phyloP scores from a whole-genome alignment of 2,329 filamentous ascomycete species.

The Fusarium anthophilum region DNA sequence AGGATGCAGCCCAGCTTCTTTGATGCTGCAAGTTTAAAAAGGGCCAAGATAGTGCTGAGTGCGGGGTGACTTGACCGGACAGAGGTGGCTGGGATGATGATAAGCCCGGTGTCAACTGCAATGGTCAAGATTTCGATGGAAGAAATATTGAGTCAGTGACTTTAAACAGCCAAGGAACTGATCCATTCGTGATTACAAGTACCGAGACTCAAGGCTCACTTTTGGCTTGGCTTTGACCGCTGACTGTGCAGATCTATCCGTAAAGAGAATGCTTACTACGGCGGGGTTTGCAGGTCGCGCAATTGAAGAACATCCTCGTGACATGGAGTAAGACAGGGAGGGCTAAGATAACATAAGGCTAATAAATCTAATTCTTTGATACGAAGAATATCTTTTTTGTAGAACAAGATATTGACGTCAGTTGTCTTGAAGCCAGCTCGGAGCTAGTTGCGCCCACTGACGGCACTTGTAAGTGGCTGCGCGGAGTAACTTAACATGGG shows the following conservation, averaged over 20 bases:
- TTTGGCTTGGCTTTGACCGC: neutral
- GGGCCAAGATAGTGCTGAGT: slow-evolving; percentile 7
- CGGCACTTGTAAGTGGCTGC: neutral
- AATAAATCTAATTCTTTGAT: neutral
- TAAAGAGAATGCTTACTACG: slow-evolving; percentile 2
- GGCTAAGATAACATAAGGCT: neutral
- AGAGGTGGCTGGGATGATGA: slow-evolving; percentile 9
- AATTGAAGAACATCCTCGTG: neutral
- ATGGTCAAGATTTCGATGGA: slow-evolving; percentile 8
- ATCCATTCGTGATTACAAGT: neutral
- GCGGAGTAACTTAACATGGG: neutral
- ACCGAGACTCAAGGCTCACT: neutral
- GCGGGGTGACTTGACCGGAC: slow-evolving; percentile 14
- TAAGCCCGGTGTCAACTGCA: slow-evolving; percentile 4
- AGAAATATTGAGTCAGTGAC: neutral
- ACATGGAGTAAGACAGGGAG: neutral
- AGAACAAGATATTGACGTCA: slow-evolving; percentile 10
- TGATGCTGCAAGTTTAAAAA: slow-evolving; percentile 26
- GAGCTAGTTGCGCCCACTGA: neutral
- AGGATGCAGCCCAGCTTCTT: slow-evolving; percentile 28
- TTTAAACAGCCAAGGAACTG: neutral
- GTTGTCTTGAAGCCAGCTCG: neutral
- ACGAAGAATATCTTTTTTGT: neutral
- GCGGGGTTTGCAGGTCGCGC: neutral
- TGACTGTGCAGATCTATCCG: slow-evolving; percentile 3